Evolutionary conservation across 2,329 filamentous ascomycete species (phyloP), one percentile per base, ranked within the genome.

Genomic region (Fusarium tanahbumbuense): DNA sequence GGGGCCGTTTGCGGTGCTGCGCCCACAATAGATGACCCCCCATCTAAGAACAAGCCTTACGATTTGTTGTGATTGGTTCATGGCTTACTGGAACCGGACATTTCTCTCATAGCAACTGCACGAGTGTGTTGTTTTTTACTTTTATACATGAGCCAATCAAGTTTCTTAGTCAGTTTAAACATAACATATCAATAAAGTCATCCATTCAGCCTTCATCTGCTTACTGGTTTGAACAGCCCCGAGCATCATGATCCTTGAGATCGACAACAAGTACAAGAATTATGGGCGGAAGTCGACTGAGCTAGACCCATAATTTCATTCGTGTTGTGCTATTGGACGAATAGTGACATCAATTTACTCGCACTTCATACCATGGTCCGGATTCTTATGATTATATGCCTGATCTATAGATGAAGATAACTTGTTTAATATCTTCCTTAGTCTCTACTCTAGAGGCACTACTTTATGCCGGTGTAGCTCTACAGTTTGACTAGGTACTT

Each of bases 321-420:
- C 67, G 67, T 69, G 67, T 69, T 70, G 67, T 69, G 34, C 67
- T 67, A 69, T 69, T 69, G 67, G 67, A 64, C 34, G 37, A 60
- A 56, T 44, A 30, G 28, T 34, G 15, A 28, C 37, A 22, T n/a
- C 23, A 34, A 40, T 46, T 46, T 41, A 47, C 22, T 37, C 41
- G 9, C 18, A n/a, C 18, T 50, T 10, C 13, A 53, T 27, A 13
- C 30, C 15, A 22, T 42, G 9, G 42, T 41, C 22, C 9, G 34
- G 34, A 37, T n/a, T 40, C 48, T 40, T n/a, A n/a, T 27, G 12
- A 27, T 6, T n/a, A 15, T 23, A 18, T 52, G 25, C n/a, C 32
- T 34, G 10, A 6, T 8, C 20, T 34, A n/a, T 20, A 15, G 25
- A 52, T 22, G 34, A 20, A 52, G 16, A 8, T n/a, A 18, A 41